These are phyloP conservation scores for Oryza punctata DNA, from an alignment of 176 grass and related monocot species.

Conservation along the genomic window DNA sequence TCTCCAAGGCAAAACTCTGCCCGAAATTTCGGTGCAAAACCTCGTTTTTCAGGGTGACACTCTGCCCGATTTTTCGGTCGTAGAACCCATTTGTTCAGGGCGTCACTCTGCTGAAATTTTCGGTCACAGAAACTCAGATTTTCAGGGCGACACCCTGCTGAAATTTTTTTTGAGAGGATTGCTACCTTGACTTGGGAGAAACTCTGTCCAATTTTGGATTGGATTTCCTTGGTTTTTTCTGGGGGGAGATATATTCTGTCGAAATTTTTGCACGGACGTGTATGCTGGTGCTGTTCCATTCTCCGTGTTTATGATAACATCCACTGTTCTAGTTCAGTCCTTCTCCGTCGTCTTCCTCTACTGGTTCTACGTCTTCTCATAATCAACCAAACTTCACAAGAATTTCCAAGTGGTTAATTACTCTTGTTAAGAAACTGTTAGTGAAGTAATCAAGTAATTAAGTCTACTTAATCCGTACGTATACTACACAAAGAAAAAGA, in stretches of 20 bases:
- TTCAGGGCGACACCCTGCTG: neutral
- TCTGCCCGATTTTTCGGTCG: conserved; percentile 7
- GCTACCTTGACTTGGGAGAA: neutral
- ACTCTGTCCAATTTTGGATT: conserved; percentile 4
- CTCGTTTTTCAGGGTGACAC: neutral
- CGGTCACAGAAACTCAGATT: too few relatives aligned
- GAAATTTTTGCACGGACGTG: conserved; percentile 24
- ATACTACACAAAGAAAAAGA: neutral
- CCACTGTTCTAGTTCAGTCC: conserved; percentile 67
- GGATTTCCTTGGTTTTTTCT: neutral
- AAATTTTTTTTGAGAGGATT: neutral
- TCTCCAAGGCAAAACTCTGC: conserved; percentile 36
- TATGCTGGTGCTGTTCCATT: neutral
- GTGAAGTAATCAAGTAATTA: conserved; percentile 21
- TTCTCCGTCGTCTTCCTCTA: conserved; percentile 91
- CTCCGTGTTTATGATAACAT: conserved; percentile 74
- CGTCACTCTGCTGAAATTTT: conserved; percentile 46
- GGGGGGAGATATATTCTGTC: conserved; percentile 37
- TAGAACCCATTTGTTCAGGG: neutral
- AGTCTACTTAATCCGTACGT: neutral
- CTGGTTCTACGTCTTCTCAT: conserved; percentile 99
- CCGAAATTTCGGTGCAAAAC: neutral
- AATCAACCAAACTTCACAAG: conserved; percentile 10
- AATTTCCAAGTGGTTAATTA: neutral
- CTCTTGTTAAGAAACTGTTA: conserved; percentile 24